Evolutionary conservation across 768 basidiomycete species (phyloP), one percentile per base, ranked within the genome.

Genomic region (Udeniomyces megalosporus): DNA sequence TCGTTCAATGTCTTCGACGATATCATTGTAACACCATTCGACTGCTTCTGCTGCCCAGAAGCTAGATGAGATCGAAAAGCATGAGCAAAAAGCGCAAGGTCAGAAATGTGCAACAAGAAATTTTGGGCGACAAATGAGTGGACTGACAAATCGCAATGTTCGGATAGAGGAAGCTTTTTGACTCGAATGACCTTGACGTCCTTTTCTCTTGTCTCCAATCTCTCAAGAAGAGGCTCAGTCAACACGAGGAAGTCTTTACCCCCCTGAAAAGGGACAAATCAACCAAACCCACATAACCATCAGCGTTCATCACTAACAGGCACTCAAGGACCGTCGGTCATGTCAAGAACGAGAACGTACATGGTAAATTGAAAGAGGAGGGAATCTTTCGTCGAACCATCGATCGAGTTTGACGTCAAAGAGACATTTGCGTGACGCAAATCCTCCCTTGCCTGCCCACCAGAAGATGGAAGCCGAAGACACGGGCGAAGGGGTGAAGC

Each of bases 401-500:
- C 70, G 69, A 50, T 74, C 73, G 5, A 76, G 70, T 20, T 67
- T 67, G 55, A 74, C 72, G 62, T 75, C 74, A 38, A 65, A 65
- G 15, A 65, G 51, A 56, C 77, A 77, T 65, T 74, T 71, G 26
- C 76, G 73, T 54, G 73, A 68, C 0, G 76, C 75, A 65, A 76
- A 77, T 0, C 78, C 78, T 58, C 76, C 74, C 61, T 75, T 73
- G 14, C 77, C 77, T 42, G 77, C 77, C 77, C 77, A 79, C 70
- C 70, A 65, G 28, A 65, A 65, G 63, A 65, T 65, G n/a, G 50
- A 54, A 1, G 57, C 58, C 45, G 63, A 63, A 20, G 71, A 73
- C 31, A 79, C 78, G 44, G 78, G 78, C 4, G 75, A 74, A 0
- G 78, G 78, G 3, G 77, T 78, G 72, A 79, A 79, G 15, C 78